Evolutionary conservation across 495 filamentous ascomycete species (phyloP), one percentile per base, ranked within the genome.

Genomic region (Friedmanniomyces endolithicus): DNA sequence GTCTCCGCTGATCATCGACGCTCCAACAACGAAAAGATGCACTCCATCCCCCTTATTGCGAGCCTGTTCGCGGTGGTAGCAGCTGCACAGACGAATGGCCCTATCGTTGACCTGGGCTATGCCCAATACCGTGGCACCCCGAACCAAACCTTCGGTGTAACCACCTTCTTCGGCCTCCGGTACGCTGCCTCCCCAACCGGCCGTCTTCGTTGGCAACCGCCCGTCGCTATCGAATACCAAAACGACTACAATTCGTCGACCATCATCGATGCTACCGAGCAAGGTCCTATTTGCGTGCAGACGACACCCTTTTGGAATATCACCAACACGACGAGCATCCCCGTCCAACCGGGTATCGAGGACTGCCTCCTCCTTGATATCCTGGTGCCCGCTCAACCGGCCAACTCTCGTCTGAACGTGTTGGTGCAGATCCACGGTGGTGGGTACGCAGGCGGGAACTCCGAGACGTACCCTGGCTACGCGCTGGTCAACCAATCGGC

Each of bases 61-160:
- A 19, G 14, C 12, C 17, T n/a, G 12, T 14, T 41, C 17, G 12
- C 37, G 6, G 37, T 14, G 12, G 37, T 6, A 6, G 17, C 16
- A 41, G 12, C 6, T 14, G 52, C 19, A 20, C 41, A 47, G 47
- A 0, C 40, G 9, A 58, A 34, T 29, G 44, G 33, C 16, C 39
- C 55, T 2, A 24, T 55, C 19, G 58, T 61, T 2, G 48, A 61
- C 41, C 54, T 61, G 8, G 58, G 58, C 37, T 61, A 61, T 33
- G 58, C 50, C 7, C 39, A 57, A 48, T 61, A 61, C 39, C 11
- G 31, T 22, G 58, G 58, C 40, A 37, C 11, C 17, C 33, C 25
- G 19, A 52, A 45, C 23, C 7, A 47, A 6, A 47, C 44, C 16
- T 40, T 34, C 35, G 48, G 57, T 22, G 50, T 59, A 20, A 55